Conservation (phyloP, 345 rosid genomes). For the Noccaea bulbosa region DNA sequence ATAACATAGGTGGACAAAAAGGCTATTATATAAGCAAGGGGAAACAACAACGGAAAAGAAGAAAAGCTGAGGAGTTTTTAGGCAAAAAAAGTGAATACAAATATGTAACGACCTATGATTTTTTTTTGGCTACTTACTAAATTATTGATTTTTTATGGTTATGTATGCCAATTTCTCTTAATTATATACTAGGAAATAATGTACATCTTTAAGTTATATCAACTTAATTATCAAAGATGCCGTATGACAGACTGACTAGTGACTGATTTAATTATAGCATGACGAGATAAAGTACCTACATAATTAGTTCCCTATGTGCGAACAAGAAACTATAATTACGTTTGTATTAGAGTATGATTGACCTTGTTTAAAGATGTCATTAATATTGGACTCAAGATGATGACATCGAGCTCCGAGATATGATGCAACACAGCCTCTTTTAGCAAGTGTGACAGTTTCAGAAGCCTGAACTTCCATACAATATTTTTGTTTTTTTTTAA, state of each 20-base stretch:
- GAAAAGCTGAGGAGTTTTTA: too few relatives aligned
- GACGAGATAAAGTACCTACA: background rate
- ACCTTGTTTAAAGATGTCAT: background rate
- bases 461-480: background rate
- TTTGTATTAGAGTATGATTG: background rate
- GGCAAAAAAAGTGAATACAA: too few relatives aligned
- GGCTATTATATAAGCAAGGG: too few relatives aligned
- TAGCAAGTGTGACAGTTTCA: background rate
- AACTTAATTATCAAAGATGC: background rate
- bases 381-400: background rate
- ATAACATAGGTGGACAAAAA: too few relatives aligned
- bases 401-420: too few relatives aligned
- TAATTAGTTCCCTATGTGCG: background rate
- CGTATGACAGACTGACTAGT: too few relatives aligned
- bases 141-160: too few relatives aligned
- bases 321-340: background rate
- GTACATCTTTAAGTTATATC: slow-evolving; percentile 1
- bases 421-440: background rate
- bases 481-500: too few relatives aligned
- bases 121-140: too few relatives aligned
- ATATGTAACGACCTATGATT: too few relatives aligned
- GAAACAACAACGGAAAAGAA: too few relatives aligned
- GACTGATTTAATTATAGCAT: slow-evolving; percentile 2
- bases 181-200: slow-evolving; percentile 17
- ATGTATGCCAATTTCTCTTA: too few relatives aligned